Base-by-base conservation (phyloP, 2,329 filamentous ascomycete genomes). In the Fusarium nanum region DNA sequence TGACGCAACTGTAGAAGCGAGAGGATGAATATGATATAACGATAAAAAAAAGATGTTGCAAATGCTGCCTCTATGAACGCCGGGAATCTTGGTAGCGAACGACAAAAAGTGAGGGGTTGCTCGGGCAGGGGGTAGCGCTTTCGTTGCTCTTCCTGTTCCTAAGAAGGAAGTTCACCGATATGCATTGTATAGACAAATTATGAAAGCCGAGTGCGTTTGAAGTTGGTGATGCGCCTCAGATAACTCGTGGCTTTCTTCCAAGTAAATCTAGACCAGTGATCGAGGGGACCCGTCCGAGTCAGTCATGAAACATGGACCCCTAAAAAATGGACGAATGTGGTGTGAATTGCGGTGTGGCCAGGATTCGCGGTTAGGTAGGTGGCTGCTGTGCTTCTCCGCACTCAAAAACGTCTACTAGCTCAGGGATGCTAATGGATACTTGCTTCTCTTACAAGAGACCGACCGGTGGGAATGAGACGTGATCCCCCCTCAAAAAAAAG, bases 51-150 rank as follows among this genome's bases (percentile, higher is more conserved):
- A 54, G 34, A 66, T 56, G 60, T 59, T 59, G 60, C 57, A 57
- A 66, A 71, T 71, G 69, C 65, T 70, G 65, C 68, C 69, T 71
- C 65, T 72, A 69, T 67, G 57, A 71, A 71, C 69, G 68, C 69
- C 69, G 65, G 68, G 65, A 70, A 72, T 67, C 28, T 72, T 71
- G 54, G 44, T 70, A 71, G 42, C 68, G 69, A 71, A 71, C 50
- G 69, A 71, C 61, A 69, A 55, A 62, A 49, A 59, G 47, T 11
- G 40, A 42, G 25, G 47, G 57, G 18, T 37, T 42, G 56, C 40
- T 32, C 55, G 22, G 59, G 47, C 37, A 23, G 48, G 47, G 48
- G 61, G 45, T 25, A 41, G 25, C 34, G 44, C 44, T 28, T 58
- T 57, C 34, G 20, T 45, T 47, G 34, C 18, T 28, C 50, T 46